Evolutionary conservation across 768 basidiomycete species (phyloP).

Genomic region (Pulveroboletus ravenelii): DNA sequence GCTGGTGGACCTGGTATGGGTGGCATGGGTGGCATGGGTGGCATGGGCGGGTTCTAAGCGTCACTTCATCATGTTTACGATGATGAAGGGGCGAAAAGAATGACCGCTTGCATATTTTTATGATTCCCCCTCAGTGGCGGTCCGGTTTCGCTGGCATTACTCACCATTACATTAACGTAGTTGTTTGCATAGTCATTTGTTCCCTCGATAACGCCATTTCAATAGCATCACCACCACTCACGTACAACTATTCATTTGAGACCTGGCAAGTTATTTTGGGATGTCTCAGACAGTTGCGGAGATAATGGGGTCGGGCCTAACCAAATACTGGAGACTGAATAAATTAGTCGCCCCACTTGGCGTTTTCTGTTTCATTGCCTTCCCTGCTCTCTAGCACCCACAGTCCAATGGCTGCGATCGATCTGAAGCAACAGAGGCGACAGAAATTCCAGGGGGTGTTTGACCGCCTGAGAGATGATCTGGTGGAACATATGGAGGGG

Average conservation of each 20-base stretch:
- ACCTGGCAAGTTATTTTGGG: background rate
- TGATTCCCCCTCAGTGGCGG: background rate
- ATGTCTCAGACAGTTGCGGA: background rate
- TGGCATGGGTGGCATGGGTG: constrained; percentile 50
- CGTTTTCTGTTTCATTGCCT: no score
- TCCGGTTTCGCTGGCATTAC: background rate
- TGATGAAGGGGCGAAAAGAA: constrained; percentile 4
- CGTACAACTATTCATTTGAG: background rate
- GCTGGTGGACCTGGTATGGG: constrained; percentile 52
- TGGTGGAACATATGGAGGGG: constrained; percentile 59
- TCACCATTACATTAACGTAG: constrained; percentile 10
- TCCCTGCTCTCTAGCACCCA: background rate
- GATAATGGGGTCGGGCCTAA: background rate
- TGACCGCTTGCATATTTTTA: constrained; percentile 9
- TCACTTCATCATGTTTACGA: no score
- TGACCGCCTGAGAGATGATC: constrained; percentile 67
- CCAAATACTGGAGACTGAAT: no score
- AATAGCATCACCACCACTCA: constrained; percentile 24
- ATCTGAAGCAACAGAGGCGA: constrained; percentile 43
- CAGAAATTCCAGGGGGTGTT: constrained; percentile 71
- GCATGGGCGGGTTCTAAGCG: constrained; percentile 48
- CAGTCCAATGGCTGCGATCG: constrained; percentile 15
- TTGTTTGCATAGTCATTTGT: constrained; percentile 9
- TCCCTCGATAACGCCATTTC: background rate
- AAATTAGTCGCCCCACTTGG: no score